A percentile compares a stretch with the other conserved stretches of the same genome.
Evolutionary conservation across 805 yeast species (phyloP).

Genomic region (Nematodospora valgi): DNA sequence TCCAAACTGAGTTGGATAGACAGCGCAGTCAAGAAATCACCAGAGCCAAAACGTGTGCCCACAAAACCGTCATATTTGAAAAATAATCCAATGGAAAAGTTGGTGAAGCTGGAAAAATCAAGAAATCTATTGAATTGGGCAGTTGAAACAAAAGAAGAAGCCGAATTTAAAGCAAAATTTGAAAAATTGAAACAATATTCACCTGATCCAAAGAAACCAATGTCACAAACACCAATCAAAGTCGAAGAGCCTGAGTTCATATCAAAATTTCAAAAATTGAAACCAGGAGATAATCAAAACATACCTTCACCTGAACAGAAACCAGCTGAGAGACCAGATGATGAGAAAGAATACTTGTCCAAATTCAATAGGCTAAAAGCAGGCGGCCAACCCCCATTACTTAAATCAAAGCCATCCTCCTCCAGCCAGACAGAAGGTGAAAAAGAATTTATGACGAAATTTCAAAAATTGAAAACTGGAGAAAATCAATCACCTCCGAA

Average conservation of each 20-base stretch:
- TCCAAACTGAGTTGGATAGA: background rate
- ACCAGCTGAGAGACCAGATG: background rate
- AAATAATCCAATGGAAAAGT: conserved; percentile 10
- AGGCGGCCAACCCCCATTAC: no score
- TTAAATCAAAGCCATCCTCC: no score
- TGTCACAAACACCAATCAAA: no score
- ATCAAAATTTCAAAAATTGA: conserved; percentile 5
- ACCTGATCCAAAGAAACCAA: conserved; percentile 1
- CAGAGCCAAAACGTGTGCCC: conserved; percentile 6
- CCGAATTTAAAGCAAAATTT: conserved; percentile 7
- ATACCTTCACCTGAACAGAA: background rate
- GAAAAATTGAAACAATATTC: conserved; percentile 4
- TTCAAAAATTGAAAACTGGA: conserved; percentile 6
- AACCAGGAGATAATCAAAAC: background rate
- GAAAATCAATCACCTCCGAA: background rate
- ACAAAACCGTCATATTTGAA: conserved; percentile 10
- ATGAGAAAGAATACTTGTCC: background rate
- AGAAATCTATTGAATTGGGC: background rate
- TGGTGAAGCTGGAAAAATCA: conserved; percentile 10
- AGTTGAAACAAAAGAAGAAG: conserved; percentile 8
- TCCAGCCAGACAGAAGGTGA: background rate
- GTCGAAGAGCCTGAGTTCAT: conserved; percentile 10
- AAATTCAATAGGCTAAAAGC: conserved; percentile 7
- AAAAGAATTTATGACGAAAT: background rate
- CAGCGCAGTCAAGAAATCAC: conserved; percentile 7